Percentiles rank a stretch among this genome's conserved stretches.
phyloP scores from a whole-genome alignment of 2,329 filamentous ascomycete species.

The Aspergillus calidoustus region DNA sequence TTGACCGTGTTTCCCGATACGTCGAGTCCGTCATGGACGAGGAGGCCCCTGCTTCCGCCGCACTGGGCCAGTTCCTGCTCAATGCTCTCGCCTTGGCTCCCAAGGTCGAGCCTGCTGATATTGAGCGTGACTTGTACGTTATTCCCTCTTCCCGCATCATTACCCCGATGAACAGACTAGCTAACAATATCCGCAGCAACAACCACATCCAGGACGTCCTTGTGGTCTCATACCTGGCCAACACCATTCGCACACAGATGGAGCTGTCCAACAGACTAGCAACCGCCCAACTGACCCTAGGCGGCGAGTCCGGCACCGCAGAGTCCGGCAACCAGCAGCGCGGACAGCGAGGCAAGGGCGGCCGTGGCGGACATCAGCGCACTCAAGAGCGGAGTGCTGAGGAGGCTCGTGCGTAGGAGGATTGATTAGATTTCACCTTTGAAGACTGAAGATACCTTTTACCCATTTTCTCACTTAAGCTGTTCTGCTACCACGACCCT shows the following conservation, averaged over 20 bases:
- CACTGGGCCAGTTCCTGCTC: constrained; percentile 92
- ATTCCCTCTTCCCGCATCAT: constrained; percentile 2
- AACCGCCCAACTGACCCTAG: constrained; percentile 70
- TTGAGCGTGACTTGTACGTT: constrained; percentile 88
- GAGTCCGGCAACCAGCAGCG: constrained; percentile 45
- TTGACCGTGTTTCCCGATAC: constrained; percentile 90
- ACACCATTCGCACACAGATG: constrained; percentile 98
- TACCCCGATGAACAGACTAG: not conserved
- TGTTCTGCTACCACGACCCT: constrained; percentile 24
- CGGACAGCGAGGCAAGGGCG: constrained; percentile 47
- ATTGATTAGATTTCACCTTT: constrained; percentile 24
- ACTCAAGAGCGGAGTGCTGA: constrained; percentile 43
- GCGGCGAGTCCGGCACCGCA: constrained; percentile 47
- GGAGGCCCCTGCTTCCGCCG: constrained; percentile 86
- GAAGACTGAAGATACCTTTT: constrained; percentile 27
- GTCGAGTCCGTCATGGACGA: constrained; percentile 88
- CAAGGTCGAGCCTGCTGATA: constrained; percentile 87
- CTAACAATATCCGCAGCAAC: constrained; percentile 64
- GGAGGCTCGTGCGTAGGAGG: constrained; percentile 43
- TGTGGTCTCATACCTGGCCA: constrained; percentile 96
- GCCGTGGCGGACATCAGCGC: constrained; percentile 44
- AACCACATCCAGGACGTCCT: constrained; percentile 99
- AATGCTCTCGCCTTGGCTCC: constrained; percentile 90
- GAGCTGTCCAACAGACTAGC: constrained; percentile 94
- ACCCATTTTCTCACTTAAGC: constrained; percentile 10